Evolutionary conservation across 1,284 basidiomycete species (phyloP), one percentile per base, ranked within the genome.

Genomic region (Athelia psychrophila): DNA sequence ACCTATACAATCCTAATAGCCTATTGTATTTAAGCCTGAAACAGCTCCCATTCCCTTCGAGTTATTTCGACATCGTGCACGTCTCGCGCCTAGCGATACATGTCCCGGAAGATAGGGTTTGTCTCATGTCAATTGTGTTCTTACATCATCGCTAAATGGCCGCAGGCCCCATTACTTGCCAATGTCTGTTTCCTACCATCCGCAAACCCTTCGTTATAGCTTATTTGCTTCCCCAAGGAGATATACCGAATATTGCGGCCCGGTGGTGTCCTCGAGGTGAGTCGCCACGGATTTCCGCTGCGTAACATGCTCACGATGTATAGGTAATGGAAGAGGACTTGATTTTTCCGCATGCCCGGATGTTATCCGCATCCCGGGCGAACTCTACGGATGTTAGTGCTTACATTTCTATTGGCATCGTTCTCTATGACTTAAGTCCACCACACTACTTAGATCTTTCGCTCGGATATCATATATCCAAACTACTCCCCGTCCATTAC

Each of bases 241-340:
- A 72, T 84, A 44, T 71, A 74, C 24, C 81, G 87, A 22, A 76
- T 89, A 2, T 72, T 89, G 64, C 78, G 78, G 57, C 75, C 77
- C 8, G 75, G 80, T 19, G 86, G 77, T 36, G 66, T 80, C 24
- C 62, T 90, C n/a, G 87, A 89, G 78, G 86, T 86, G 52, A 44
- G 64, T 51, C 47, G 27, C 52, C 50, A 23, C 5, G 40, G 30
- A 44, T 40, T 45, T 25, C 9, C 45, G 22, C 18, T 52, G 25
- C 46, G 3, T 35, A 51, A 58, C n/a, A 36, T 55, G 56, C 15
- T 38, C n/a, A 27, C 47, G 18, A 35, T 23, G 47, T 33, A 18
- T 44, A 88, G 86, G 72, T 88, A 6, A 76, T 87, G 33, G 87
- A 88, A 64, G 86, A 88, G 57, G 85, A 88, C 59, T 72, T 84